Evolutionary conservation across 169 alveolate genomes (phyloP).

Genomic region (Cryptosporidium parvum): DNA sequence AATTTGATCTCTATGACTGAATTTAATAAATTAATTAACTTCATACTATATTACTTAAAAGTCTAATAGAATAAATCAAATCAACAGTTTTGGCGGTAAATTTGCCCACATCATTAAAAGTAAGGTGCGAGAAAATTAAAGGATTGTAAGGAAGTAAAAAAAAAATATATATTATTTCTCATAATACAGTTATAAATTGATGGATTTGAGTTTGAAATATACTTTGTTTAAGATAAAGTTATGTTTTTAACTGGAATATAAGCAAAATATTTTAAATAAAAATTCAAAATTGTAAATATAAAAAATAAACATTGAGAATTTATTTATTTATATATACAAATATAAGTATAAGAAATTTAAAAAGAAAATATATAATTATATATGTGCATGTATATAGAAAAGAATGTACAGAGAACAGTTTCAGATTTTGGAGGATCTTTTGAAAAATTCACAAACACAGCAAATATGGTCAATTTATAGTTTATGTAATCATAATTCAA

Average conservation of each 20-base stretch:
- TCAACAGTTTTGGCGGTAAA: conserved; percentile 5
- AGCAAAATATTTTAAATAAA: background rate
- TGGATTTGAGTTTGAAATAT: background rate
- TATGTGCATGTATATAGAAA: background rate
- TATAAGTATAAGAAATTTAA: too few species aligned
- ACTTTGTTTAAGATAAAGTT: background rate
- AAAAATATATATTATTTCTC: background rate
- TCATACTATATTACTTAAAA: background rate
- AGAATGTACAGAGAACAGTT: conserved; percentile 33
- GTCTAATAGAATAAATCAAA: background rate
- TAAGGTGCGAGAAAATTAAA: background rate
- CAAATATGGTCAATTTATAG: conserved; percentile 65
- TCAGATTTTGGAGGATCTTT: conserved; percentile 18
- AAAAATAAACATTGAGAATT: background rate
- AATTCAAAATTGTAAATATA: background rate
- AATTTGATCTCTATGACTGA: too few species aligned
- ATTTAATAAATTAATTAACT: too few species aligned
- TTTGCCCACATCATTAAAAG: background rate
- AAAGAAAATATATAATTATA: too few species aligned
- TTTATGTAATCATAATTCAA: conserved; percentile 39
- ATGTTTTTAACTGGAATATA: too few species aligned
- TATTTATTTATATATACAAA: too few species aligned
- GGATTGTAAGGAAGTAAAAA: background rate
- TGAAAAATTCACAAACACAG: background rate
- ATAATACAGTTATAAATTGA: too few species aligned